These are phyloP conservation scores for Tubosaeta sp. DNA, from an alignment of 768 basidiomycete species.

Conservation along the genomic window DNA sequence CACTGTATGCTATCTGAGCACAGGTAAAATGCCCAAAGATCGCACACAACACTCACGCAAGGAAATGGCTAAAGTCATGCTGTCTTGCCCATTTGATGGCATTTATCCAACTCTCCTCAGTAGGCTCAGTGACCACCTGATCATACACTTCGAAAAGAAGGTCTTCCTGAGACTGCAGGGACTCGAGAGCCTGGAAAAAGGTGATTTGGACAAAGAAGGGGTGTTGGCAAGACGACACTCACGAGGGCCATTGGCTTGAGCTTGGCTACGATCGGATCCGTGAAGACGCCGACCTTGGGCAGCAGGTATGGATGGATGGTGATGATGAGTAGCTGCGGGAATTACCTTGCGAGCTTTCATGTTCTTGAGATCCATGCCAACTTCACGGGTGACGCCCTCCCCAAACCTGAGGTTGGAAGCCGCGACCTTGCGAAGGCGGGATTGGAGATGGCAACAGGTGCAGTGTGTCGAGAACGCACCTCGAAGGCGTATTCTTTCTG, in stretches of 20 bases:
- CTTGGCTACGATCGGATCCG: constrained; percentile 80
- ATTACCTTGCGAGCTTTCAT: constrained; percentile 81
- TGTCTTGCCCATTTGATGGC: constrained; percentile 86
- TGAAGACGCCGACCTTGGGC: constrained; percentile 89
- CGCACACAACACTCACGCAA: constrained; percentile 56
- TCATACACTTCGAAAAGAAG: constrained; percentile 82
- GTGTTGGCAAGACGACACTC: constrained; percentile 21
- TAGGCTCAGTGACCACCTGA: constrained; percentile 83
- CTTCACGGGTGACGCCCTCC: constrained; percentile 83
- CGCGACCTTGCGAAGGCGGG: constrained; percentile 52
- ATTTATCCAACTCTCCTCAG: constrained; percentile 81
- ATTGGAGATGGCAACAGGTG: background rate
- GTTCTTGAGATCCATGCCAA: constrained; percentile 93
- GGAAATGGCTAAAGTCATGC: constrained; percentile 89
- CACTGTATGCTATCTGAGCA: constrained; percentile 38
- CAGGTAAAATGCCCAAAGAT: background rate
- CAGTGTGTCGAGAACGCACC: constrained; percentile 34
- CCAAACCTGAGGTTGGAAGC: constrained; percentile 88
- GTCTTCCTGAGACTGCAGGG: constrained; percentile 72
- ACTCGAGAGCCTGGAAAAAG: constrained; percentile 58
- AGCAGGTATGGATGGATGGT: constrained; percentile 4
- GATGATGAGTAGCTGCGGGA: background rate
- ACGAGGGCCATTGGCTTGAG: constrained; percentile 82
- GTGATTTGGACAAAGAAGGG: background rate
- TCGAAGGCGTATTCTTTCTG: constrained; percentile 94